Evolutionary conservation across 768 basidiomycete species (phyloP).

Genomic region (Cantharellus cinnabarinus): DNA sequence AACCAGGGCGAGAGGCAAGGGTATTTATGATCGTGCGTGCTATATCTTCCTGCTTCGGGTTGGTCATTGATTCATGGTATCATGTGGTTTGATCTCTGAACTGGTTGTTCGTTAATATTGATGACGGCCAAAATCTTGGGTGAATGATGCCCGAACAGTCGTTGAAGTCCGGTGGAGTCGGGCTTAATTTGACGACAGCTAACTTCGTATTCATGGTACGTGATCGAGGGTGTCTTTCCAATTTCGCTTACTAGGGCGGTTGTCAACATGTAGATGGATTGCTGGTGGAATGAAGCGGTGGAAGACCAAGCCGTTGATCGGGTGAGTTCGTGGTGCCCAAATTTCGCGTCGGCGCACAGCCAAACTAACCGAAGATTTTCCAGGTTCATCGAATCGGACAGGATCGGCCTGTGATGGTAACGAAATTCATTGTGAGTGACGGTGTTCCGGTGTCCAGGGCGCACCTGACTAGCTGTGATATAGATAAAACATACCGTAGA

Average conservation of each 20-base stretch:
- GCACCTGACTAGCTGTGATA: background rate
- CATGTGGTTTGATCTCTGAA: background rate
- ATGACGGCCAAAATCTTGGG: background rate
- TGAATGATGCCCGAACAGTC: conserved; percentile 2
- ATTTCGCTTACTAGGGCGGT: background rate
- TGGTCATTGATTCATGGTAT: conserved; percentile 17
- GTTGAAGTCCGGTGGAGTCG: conserved; percentile 86
- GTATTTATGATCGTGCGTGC: conserved; percentile 33
- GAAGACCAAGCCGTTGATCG: conserved; percentile 81
- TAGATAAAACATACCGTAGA: conserved; percentile 61
- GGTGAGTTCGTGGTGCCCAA: conserved; percentile 12
- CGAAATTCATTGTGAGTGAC: conserved; percentile 53
- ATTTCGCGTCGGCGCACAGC: background rate
- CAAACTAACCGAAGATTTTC: too few relatives aligned
- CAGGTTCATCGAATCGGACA: conserved; percentile 60
- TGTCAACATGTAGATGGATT: conserved; percentile 46
- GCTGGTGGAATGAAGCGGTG: conserved; percentile 77
- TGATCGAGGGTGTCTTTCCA: conserved; percentile 1
- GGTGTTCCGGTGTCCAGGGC: too few relatives aligned
- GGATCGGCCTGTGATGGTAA: conserved; percentile 62
- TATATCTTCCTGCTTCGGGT: background rate
- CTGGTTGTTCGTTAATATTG: background rate
- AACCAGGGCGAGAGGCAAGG: conserved; percentile 46
- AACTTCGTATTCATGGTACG: conserved; percentile 74
- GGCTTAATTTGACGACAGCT: conserved; percentile 63